Percentiles rank a stretch among this genome's conserved stretches.
Conservation (phyloP, 2,329 filamentous ascomycete species). For the Ascochyta koolunga region DNA sequence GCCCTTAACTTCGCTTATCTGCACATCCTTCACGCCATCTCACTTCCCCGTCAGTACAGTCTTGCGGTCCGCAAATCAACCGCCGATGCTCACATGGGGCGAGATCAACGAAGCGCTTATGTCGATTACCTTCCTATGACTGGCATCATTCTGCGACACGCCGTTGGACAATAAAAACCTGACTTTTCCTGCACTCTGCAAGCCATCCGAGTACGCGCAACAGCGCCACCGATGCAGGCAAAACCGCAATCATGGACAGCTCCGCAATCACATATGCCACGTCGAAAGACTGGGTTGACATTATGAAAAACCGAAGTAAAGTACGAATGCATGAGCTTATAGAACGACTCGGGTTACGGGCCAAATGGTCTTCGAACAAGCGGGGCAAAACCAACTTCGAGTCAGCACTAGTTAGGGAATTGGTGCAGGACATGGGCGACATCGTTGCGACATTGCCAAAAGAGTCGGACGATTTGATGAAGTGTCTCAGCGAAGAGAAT, state of each 20-base stretch:
- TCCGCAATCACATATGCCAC: conserved; percentile 38
- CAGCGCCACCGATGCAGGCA: conserved; percentile 15
- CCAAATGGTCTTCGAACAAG: conserved; percentile 48
- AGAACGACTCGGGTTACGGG: conserved; percentile 41
- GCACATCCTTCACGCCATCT: not conserved
- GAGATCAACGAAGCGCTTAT: not conserved
- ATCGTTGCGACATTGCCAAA: conserved; percentile 41
- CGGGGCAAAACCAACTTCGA: conserved; percentile 48
- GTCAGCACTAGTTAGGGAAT: conserved; percentile 40
- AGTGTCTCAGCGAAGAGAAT: conserved; percentile 33
- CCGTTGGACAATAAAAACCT: not conserved
- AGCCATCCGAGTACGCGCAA: not conserved
- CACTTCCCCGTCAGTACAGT: not conserved
- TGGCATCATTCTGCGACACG: conserved; percentile 2
- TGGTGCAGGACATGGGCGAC: conserved; percentile 45
- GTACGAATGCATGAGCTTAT: conserved; percentile 48
- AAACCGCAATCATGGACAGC: conserved; percentile 28
- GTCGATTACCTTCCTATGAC: conserved; percentile 2
- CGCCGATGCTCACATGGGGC: conserved; percentile 6
- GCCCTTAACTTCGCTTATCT: conserved; percentile 1
- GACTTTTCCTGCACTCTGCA: not conserved
- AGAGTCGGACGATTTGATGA: conserved; percentile 42
- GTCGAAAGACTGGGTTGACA: conserved; percentile 46
- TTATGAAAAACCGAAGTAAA: conserved; percentile 46
- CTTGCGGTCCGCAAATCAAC: not conserved